Evolutionary conservation across 345 rosid genomes (phyloP), one percentile per base, ranked within the genome.

Genomic region (Stellera chamaejasme): DNA sequence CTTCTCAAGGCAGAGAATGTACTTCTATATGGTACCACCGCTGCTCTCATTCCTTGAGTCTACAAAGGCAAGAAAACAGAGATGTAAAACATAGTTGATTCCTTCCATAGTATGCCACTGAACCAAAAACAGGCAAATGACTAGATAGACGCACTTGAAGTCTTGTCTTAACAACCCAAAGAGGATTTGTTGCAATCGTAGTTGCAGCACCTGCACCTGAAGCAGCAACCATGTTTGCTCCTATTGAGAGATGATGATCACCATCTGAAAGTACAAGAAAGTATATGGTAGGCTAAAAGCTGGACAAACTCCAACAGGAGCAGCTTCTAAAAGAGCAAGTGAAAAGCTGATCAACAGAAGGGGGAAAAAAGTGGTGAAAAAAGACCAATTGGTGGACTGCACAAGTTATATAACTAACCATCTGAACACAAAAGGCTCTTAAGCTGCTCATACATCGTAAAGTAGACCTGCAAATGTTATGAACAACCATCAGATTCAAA

Each of bases 121-220:
- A n/a, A 49, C 6, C 2, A 26, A n/a, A 48, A 45, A n/a, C 55
- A 14, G 43, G 28, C 11, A 47, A 3, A 55, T 6, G 50, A 51
- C 26, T 27, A 27, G 52, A 32, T 10, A 56, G 23, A 66, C 78
- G 1, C 57, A 90, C 92, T 73, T 90, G 97, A 62, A 83, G 88
- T 69, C 96, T 73, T 62, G 94, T 85, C 80, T 88, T 88, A 62
- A 88, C 96, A 73, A 85, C 97, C 97, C 97, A 90, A 64, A 87
- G 90, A 68, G 97, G 93, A 71, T 85, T 88, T 7, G 90, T 88
- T 46, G 69, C 77, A 54, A 84, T 76, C 13, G 91, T 75, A 51
- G 96, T 88, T 10, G 81, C 87, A 67, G 83, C 96, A 27, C 96
- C 91, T 70, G 93, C 97, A 65, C 87, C 95, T 63, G 87, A 72